A percentile compares a stretch with the other conserved stretches of the same genome.
Evolutionary conservation across 306 rosid genomes (phyloP).

Genomic region (Glycine soja): DNA sequence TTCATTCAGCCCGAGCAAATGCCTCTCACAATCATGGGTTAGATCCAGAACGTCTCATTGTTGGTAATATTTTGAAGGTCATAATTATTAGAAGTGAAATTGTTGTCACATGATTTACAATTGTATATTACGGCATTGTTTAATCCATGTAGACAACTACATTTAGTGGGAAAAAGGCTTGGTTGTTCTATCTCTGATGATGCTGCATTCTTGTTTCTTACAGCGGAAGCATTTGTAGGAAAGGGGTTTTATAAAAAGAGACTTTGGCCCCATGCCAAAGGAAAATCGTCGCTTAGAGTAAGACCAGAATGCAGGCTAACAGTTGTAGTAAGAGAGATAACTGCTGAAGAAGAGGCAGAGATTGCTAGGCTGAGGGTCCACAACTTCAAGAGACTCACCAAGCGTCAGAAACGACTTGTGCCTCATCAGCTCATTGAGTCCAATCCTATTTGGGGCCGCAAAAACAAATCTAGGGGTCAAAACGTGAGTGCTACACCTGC

Average conservation of each 20-base stretch:
- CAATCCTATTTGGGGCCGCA: slow-evolving; percentile 84
- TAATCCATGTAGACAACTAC: background rate
- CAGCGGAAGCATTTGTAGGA: slow-evolving; percentile 93
- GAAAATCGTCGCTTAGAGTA: slow-evolving; percentile 56
- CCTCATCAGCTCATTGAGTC: slow-evolving; percentile 94
- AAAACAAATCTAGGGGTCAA: slow-evolving; percentile 54
- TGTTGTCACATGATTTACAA: background rate
- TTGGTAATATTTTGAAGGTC: slow-evolving; percentile 61
- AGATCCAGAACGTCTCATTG: slow-evolving; percentile 86
- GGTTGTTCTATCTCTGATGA: slow-evolving; percentile 41
- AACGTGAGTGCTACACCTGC: slow-evolving; percentile 49
- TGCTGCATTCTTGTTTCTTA: slow-evolving; percentile 31
- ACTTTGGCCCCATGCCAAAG: slow-evolving; percentile 59
- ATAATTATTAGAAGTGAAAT: slow-evolving; percentile 38
- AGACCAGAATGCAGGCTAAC: slow-evolving; percentile 86
- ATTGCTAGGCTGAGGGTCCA: slow-evolving; percentile 84
- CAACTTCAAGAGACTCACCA: slow-evolving; percentile 72
- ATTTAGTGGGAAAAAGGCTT: background rate
- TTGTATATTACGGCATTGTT: background rate
- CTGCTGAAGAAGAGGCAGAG: slow-evolving; percentile 86
- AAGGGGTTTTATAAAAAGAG: slow-evolving; percentile 73
- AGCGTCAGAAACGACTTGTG: slow-evolving; percentile 77
- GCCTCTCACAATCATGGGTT: slow-evolving; percentile 92
- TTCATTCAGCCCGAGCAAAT: slow-evolving; percentile 90
- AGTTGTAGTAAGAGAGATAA: slow-evolving; percentile 81